Evolutionary conservation across 1,139 yeast genomes (phyloP).

Genomic region (Pichia sp.): DNA sequence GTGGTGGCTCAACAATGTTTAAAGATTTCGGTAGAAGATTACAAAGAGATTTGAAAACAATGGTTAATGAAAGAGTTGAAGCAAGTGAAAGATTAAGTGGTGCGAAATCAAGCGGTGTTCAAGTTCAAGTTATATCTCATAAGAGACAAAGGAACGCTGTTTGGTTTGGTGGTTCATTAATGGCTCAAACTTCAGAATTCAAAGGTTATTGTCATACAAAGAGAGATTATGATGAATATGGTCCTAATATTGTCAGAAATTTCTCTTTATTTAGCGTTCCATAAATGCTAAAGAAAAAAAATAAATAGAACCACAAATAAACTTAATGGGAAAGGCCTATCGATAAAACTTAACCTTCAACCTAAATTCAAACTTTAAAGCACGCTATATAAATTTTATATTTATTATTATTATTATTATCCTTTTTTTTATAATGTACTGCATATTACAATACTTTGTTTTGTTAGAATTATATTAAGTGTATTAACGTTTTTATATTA

Average conservation of each 20-base stretch:
- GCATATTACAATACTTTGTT: too few relatives aligned
- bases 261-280: conserved; percentile 90
- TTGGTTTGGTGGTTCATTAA: conserved; percentile 97
- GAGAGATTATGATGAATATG: conserved; percentile 95
- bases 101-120: conserved; percentile 88
- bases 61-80: conserved; percentile 85
- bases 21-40: conserved; percentile 96
- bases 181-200: conserved; percentile 96
- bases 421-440: too few relatives aligned
- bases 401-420: too few relatives aligned
- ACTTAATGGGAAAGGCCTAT: not conserved
- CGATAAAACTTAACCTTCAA: not conserved
- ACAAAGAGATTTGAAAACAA: conserved; percentile 84
- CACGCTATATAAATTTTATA: too few relatives aligned
- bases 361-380: too few relatives aligned
- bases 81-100: conserved; percentile 74
- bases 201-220: conserved; percentile 95
- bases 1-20: conserved; percentile 99
- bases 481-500: too few relatives aligned
- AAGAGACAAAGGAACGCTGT: conserved; percentile 98
- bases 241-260: conserved; percentile 95
- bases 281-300: too few relatives aligned
- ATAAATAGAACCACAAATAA: not conserved
- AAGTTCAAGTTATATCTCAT: conserved; percentile 94
- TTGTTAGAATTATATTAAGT: too few relatives aligned